Evolutionary conservation across 169 alveolate species (phyloP), one percentile per base, ranked within the genome.

Genomic region (Hammondia hammondi): DNA sequence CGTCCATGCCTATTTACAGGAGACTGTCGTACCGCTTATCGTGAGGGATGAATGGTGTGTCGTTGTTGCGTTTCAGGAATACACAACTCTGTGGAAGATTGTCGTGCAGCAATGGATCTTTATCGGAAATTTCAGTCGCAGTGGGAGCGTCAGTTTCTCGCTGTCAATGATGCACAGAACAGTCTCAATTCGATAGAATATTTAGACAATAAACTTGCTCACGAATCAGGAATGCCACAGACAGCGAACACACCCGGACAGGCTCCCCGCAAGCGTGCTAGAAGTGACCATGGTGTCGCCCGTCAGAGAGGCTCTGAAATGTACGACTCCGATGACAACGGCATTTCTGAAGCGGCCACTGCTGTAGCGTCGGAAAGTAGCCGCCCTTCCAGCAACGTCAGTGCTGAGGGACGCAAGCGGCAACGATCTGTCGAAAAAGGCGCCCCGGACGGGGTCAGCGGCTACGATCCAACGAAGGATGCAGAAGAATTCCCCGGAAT

Each of bases 131-230:
- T 82, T 29, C 57, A 45, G 70, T 14, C 37, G 17, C 52, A 82
- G 72, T 82, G 90, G 90, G 90, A 82, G 70, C 57, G 70, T 6
- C 90, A 82, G 90, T 82, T 82, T 35, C n/a, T 46, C 14, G 90
- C 90, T 35, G 43, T 82, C 17, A 21, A 24, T n/a, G 29, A 82
- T 21, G 48, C 43, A 14, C 87, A 77, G 48, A 32, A 77, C 12
- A 17, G 29, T 77, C 19, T 10, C 17, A 32, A 2, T 10, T 32
- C 87, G 87, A 14, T 46, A 77, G 48, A 6, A 7, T 10, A 27
- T 72, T 72, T 72, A 27, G 39, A 72, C 4, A 52, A 39, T 21
- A 46, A 32, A 77, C 32, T 5, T 37, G 87, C 56, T 5, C 43
- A 32, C 87, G 32, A 17, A 17, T 17, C 87, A 14, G 48, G 32